phyloP scores from a whole-genome alignment of 2,329 filamentous ascomycete species.

The Pestalotiopsis sp. region DNA sequence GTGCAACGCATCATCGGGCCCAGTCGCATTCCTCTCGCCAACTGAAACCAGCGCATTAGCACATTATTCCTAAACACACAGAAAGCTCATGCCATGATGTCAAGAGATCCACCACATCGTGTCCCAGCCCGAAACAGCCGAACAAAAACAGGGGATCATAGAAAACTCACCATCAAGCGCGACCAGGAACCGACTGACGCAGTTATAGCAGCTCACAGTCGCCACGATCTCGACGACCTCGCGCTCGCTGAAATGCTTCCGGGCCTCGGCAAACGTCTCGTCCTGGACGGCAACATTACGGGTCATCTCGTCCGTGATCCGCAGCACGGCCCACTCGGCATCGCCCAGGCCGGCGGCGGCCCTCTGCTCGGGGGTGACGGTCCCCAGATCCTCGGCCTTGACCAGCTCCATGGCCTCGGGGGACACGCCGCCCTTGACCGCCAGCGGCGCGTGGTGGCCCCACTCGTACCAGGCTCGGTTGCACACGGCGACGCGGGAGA shows the following conservation, averaged over 20 bases:
- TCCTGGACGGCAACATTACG: conserved; percentile 69
- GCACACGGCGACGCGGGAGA: conserved; percentile 77
- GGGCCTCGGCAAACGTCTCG: conserved; percentile 64
- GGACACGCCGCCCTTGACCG: conserved; percentile 56
- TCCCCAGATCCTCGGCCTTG: conserved; percentile 29
- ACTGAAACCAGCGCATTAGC: conserved; percentile 37
- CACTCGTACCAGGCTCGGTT: conserved; percentile 87
- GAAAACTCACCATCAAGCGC: conserved; percentile 68
- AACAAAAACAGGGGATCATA: neutral
- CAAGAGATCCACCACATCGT: neutral
- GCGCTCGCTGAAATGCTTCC: conserved; percentile 61
- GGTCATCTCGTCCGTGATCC: conserved; percentile 85
- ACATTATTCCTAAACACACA: conserved; percentile 21
- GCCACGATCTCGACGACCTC: conserved; percentile 82
- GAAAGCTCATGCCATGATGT: neutral
- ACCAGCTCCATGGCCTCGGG: conserved; percentile 47
- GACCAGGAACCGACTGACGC: conserved; percentile 80
- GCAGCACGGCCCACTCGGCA: conserved; percentile 67
- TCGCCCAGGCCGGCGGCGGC: conserved; percentile 43
- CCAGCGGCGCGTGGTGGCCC: conserved; percentile 74
- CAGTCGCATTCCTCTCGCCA: conserved; percentile 56
- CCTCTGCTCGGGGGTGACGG: conserved; percentile 29
- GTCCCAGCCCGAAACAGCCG: neutral
- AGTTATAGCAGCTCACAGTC: conserved; percentile 76
- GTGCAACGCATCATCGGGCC: conserved; percentile 41